A percentile compares a stretch with the other conserved stretches of the same genome.
Evolutionary conservation across 257 asterid genomes (phyloP).

Genomic region (Solanum raphanifolium): DNA sequence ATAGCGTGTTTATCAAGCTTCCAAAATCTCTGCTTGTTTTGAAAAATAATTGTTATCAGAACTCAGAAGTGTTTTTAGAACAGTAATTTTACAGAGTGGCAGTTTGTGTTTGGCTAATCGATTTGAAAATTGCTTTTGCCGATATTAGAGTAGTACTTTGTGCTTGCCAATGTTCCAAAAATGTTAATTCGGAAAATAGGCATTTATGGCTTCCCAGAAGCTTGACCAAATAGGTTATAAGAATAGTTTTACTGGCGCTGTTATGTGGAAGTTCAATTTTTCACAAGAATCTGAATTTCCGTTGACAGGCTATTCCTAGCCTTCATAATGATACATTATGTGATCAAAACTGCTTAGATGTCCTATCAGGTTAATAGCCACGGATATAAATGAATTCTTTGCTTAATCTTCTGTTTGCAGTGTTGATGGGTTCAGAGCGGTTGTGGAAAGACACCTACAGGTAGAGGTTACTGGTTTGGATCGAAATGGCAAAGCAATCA

Average conservation of each 20-base stretch:
- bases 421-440: slow-evolving; percentile 76
- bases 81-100: background rate
- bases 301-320: background rate
- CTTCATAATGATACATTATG: background rate
- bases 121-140: background rate
- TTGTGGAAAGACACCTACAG: slow-evolving; percentile 69
- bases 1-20: background rate
- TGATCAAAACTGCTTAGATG: background rate
- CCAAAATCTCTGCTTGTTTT: background rate
- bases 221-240: background rate
- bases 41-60: background rate
- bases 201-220: background rate
- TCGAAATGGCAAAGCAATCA: slow-evolving; percentile 52
- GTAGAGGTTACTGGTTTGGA: slow-evolving; percentile 76
- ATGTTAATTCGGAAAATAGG: background rate
- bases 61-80: background rate
- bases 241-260: background rate
- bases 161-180: background rate
- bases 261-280: background rate
- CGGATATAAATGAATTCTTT: background rate
- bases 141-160: background rate
- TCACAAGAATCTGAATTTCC: background rate
- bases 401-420: slow-evolving; percentile 22
- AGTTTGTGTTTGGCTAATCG: background rate
- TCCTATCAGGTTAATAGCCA: background rate